phyloP scores from a whole-genome alignment of 208 protist genomes.

The Naegleria fowleri region DNA sequence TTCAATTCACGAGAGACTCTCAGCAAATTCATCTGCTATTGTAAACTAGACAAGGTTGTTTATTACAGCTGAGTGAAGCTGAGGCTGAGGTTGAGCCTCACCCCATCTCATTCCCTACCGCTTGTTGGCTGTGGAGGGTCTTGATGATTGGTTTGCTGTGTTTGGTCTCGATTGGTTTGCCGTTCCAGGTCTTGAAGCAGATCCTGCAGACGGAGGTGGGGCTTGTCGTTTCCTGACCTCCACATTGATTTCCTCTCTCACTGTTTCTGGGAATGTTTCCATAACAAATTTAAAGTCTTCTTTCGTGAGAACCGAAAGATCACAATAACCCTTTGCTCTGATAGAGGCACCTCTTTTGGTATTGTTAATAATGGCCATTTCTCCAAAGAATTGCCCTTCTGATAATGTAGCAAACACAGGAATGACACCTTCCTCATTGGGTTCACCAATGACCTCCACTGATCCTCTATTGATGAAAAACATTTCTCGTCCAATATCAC shows the following conservation, averaged over 20 bases:
- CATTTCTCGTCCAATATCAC: constrained; percentile 41
- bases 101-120: too few species aligned
- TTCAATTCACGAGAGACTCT: too few species aligned
- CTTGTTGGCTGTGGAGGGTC: too few species aligned
- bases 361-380: constrained; percentile 38
- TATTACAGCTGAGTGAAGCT: too few species aligned
- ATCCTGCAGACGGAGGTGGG: too few species aligned
- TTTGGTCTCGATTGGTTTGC: too few species aligned
- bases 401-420: constrained; percentile 31
- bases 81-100: too few species aligned
- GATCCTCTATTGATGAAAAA: constrained; percentile 39
- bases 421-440: constrained; percentile 31
- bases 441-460: constrained; percentile 38
- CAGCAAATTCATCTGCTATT: too few species aligned
- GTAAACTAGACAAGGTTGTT: too few species aligned
- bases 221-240: not conserved
- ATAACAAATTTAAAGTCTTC: constrained; percentile 36
- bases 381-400: constrained; percentile 41
- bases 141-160: too few species aligned
- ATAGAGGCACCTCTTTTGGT: constrained; percentile 34
- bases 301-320: constrained; percentile 38
- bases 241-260: not conserved
- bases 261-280: constrained; percentile 31
- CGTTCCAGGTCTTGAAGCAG: too few species aligned
- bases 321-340: constrained; percentile 33